A percentile compares a stretch with the other conserved stretches of the same genome.
Evolutionary conservation across 2,329 filamentous ascomycete species (phyloP).

Genomic region (Neofusicoccum umdonicola): DNA sequence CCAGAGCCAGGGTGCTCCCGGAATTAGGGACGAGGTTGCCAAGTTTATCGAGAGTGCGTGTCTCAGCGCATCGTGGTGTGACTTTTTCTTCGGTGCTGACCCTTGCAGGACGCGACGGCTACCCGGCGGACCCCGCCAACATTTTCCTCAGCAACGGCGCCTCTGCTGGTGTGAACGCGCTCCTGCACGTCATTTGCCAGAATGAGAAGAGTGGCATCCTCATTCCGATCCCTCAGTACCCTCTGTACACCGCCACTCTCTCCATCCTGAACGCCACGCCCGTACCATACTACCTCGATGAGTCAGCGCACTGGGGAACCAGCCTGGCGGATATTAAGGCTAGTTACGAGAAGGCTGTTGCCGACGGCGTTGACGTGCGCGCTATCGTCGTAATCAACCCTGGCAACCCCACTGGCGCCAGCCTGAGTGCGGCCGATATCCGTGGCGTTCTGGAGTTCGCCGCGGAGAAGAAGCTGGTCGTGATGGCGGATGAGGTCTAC

Average conservation of each 20-base stretch:
- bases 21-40: constrained; percentile 84
- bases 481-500: constrained; percentile 97
- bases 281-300: constrained; percentile 93
- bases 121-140: constrained; percentile 72
- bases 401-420: constrained; percentile 92
- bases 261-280: constrained; percentile 78
- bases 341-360: constrained; percentile 71
- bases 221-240: constrained; percentile 96
- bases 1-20: constrained; percentile 83
- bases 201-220: constrained; percentile 76
- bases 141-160: constrained; percentile 92
- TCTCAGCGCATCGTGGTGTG: background rate
- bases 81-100: background rate
- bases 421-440: constrained; percentile 74
- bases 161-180: constrained; percentile 90
- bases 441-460: constrained; percentile 84
- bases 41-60: constrained; percentile 81
- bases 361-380: constrained; percentile 79
- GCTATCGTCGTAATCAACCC: constrained; percentile 98
- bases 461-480: constrained; percentile 76
- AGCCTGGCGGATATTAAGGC: constrained; percentile 74
- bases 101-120: constrained; percentile 74
- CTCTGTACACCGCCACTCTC: constrained; percentile 92
- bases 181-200: constrained; percentile 85
- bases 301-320: constrained; percentile 82